Conservation (phyloP, 345 rosid genomes). For the Raphanus raphanistrum region DNA sequence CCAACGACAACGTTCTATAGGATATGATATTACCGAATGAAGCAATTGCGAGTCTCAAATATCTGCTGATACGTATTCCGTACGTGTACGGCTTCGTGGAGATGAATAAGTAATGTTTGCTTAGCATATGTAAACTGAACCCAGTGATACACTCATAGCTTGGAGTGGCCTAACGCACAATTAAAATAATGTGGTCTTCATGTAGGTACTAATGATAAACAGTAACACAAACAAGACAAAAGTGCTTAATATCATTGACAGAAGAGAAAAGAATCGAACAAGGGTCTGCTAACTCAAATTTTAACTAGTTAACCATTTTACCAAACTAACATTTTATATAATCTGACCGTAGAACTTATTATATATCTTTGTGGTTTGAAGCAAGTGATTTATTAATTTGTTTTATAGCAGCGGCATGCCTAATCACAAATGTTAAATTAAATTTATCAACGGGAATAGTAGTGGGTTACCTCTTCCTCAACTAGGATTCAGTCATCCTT, state of each 20-base stretch:
- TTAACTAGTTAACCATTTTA: neutral
- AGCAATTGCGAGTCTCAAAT: conserved; percentile 53
- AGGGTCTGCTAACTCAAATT: neutral
- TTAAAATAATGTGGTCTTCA: too few species aligned
- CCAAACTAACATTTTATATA: neutral
- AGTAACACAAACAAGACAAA: too few species aligned
- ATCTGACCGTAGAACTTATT: neutral
- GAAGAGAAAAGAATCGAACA: neutral
- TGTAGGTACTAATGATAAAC: too few species aligned
- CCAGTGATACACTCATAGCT: too few species aligned
- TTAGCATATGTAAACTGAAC: too few species aligned
- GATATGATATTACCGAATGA: conserved; percentile 55
- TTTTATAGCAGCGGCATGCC: neutral
- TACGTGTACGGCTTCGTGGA: conserved; percentile 58
- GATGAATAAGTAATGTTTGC: conserved; percentile 50
- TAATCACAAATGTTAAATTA: too few species aligned
- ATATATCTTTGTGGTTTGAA: neutral
- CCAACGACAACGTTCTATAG: neutral
- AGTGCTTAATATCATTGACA: too few species aligned
- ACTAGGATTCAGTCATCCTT: neutral
- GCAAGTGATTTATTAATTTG: neutral
- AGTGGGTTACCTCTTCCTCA: neutral
- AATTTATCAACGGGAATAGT: neutral
- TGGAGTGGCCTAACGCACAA: too few species aligned
- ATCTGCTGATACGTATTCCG: conserved; percentile 67